These are phyloP conservation scores for Fusarium sp. DNA, from an alignment of 2,329 filamentous ascomycete genomes.

Conservation along the genomic window DNA sequence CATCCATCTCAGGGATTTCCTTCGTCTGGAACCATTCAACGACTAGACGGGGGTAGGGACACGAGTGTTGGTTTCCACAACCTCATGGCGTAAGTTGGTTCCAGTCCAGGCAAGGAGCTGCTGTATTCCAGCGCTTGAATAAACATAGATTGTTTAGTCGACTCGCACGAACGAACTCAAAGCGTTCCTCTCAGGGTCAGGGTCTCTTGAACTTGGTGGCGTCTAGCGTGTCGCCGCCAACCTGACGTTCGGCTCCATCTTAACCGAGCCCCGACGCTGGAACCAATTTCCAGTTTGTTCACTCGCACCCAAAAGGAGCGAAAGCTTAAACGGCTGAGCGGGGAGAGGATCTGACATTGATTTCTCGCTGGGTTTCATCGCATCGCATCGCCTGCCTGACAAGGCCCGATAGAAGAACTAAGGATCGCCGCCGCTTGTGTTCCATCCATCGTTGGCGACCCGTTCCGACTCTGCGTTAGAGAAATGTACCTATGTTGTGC, in stretches of 20 bases:
- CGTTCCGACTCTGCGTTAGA: constrained; percentile 18
- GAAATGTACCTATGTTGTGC: background rate
- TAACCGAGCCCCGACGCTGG: constrained; percentile 26
- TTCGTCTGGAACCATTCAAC: constrained; percentile 20
- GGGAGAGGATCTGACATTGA: constrained; percentile 9
- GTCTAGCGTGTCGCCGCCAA: constrained; percentile 29
- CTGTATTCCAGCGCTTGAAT: constrained; percentile 5
- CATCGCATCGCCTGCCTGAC: constrained; percentile 4
- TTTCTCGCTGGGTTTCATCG: constrained; percentile 12
- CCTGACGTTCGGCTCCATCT: constrained; percentile 28
- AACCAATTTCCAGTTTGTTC: constrained; percentile 2
- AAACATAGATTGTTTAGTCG: constrained; percentile 7
- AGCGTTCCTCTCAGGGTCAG: constrained; percentile 14
- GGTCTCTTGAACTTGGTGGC: constrained; percentile 30
- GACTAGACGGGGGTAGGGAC: constrained; percentile 11
- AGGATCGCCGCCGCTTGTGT: constrained; percentile 29
- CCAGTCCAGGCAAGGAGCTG: constrained; percentile 35
- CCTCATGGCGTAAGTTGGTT: constrained; percentile 24
- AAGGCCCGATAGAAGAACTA: constrained; percentile 1
- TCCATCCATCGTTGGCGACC: constrained; percentile 29
- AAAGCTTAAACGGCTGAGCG: constrained; percentile 14
- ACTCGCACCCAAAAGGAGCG: background rate
- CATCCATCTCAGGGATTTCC: constrained; percentile 34
- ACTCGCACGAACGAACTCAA: constrained; percentile 15
- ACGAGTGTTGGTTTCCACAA: constrained; percentile 5